Conservation (phyloP, 495 filamentous ascomycete genomes). For the Trichoderma orchidacearum region DNA sequence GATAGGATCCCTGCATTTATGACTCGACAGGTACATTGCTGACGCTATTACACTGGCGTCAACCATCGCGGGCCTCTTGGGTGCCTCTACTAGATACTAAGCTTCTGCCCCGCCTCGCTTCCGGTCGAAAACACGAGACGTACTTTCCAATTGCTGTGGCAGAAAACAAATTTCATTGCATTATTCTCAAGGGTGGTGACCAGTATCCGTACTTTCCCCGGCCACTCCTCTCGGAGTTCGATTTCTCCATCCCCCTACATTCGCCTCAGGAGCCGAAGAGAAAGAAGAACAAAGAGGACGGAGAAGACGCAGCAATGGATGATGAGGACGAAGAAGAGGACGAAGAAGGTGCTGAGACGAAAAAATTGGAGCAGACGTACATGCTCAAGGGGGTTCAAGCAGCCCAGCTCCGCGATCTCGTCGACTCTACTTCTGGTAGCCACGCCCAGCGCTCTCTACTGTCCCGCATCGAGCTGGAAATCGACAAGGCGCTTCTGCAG, state of each 20-base stretch:
- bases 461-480: slow-evolving; percentile 55
- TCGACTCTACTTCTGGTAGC: slow-evolving; percentile 43
- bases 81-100: slow-evolving; percentile 83
- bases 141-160: slow-evolving; percentile 97
- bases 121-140: slow-evolving; percentile 71
- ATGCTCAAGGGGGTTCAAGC: slow-evolving; percentile 60
- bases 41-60: slow-evolving; percentile 82
- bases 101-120: slow-evolving; percentile 63
- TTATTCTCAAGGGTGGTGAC: slow-evolving; percentile 93
- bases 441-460: slow-evolving; percentile 53
- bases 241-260: slow-evolving; percentile 73
- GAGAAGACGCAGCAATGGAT: slow-evolving; percentile 20
- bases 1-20: slow-evolving; percentile 85
- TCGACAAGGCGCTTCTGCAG: slow-evolving; percentile 82
- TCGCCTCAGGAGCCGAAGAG: slow-evolving; percentile 21
- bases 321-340: slow-evolving; percentile 13
- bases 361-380: slow-evolving; percentile 59
- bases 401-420: slow-evolving; percentile 56
- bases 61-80: slow-evolving; percentile 74
- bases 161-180: slow-evolving; percentile 88
- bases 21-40: slow-evolving; percentile 79
- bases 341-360: slow-evolving; percentile 17
- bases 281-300: slow-evolving; percentile 22
- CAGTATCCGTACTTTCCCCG: slow-evolving; percentile 90
- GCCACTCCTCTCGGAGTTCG: slow-evolving; percentile 84